A percentile compares a stretch with the other conserved stretches of the same genome.
phyloP scores from a whole-genome alignment of 306 rosid species.

The Carpinus fangiana region DNA sequence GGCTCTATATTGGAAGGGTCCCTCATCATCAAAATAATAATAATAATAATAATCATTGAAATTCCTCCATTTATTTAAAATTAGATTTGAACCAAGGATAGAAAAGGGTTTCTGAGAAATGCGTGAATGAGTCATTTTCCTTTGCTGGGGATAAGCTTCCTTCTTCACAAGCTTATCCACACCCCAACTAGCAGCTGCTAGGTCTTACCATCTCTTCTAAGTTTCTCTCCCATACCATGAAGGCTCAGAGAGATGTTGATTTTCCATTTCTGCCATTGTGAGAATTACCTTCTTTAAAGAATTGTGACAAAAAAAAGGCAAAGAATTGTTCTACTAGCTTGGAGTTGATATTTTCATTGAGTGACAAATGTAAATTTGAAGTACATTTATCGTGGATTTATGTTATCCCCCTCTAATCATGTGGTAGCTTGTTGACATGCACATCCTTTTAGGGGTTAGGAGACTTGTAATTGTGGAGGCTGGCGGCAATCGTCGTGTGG shows the following conservation, averaged over 20 bases:
- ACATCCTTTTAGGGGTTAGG: slow-evolving; percentile 56
- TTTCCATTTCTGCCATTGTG: not conserved
- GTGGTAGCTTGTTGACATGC: slow-evolving; percentile 14
- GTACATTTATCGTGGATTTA: not conserved
- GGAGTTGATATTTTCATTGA: not conserved
- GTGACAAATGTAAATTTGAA: not conserved
- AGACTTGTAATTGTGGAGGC: slow-evolving; percentile 90
- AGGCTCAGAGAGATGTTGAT: not conserved
- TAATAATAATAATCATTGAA: too few species aligned
- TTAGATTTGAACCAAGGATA: not conserved
- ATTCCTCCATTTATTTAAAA: too few species aligned
- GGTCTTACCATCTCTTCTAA: not conserved
- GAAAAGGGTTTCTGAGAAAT: too few species aligned
- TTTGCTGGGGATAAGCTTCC: too few species aligned
- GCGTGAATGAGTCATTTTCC: too few species aligned
- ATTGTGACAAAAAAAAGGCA: too few species aligned
- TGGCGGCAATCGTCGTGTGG: slow-evolving; percentile 91
- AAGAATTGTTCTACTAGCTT: not conserved
- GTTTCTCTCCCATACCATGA: not conserved
- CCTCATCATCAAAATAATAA: not conserved
- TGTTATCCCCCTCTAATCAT: not conserved
- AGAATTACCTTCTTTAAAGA: too few species aligned
- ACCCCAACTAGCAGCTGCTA: not conserved
- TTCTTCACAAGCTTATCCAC: not conserved
- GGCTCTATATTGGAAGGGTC: too few species aligned